Conservation (phyloP, 2,329 filamentous ascomycete genomes). For the Botrytis medusae region DNA sequence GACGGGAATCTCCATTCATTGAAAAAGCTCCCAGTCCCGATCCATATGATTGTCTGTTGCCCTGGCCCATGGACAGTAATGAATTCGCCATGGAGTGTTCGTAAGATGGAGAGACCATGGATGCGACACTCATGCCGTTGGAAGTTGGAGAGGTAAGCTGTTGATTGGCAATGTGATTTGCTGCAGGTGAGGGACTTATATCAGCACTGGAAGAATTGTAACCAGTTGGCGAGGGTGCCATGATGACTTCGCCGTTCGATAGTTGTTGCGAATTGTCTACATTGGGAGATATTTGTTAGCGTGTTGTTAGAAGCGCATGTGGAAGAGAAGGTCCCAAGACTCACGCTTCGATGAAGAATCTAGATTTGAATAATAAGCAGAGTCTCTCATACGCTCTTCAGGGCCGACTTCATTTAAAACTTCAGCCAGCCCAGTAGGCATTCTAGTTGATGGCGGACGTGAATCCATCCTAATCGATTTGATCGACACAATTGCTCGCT, state of each 20-base stretch:
- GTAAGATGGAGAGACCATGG: constrained; percentile 62
- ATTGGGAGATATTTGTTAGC: background rate
- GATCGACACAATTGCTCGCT: constrained; percentile 8
- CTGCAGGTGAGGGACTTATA: constrained; percentile 62
- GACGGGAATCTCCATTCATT: constrained; percentile 52
- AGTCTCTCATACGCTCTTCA: constrained; percentile 51
- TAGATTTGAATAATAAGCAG: constrained; percentile 49
- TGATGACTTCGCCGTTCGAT: constrained; percentile 27
- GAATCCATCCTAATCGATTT: constrained; percentile 17
- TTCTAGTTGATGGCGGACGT: constrained; percentile 26
- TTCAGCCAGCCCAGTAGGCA: constrained; percentile 50
- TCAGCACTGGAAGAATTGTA: constrained; percentile 54
- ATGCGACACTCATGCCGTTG: constrained; percentile 64
- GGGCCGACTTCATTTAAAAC: constrained; percentile 48
- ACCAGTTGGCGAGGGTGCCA: constrained; percentile 28
- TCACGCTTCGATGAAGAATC: constrained; percentile 52
- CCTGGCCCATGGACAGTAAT: constrained; percentile 28
- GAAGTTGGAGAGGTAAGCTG: constrained; percentile 55
- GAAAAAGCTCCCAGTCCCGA: constrained; percentile 20
- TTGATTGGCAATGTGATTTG: constrained; percentile 45
- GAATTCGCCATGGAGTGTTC: constrained; percentile 28
- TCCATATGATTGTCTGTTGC: constrained; percentile 30
- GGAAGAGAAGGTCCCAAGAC: constrained; percentile 26
- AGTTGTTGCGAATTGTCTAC: constrained; percentile 34
- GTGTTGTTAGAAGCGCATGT: background rate